phyloP scores from a whole-genome alignment of 2,329 filamentous ascomycete genomes.

The Arachnomyces sp. region DNA sequence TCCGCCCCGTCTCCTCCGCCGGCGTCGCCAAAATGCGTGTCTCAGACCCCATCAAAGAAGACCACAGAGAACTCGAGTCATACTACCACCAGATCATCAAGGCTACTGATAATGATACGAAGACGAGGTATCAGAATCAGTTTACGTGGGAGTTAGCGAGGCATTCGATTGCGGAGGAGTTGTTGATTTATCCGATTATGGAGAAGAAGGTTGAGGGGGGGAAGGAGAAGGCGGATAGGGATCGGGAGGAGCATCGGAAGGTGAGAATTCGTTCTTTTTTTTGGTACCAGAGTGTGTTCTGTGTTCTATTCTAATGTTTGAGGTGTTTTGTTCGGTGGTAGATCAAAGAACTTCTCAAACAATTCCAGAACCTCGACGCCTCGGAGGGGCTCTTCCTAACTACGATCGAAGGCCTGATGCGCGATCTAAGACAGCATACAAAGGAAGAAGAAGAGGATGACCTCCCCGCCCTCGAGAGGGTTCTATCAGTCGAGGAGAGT shows the following conservation, averaged over 20 bases:
- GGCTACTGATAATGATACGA: slow-evolving; percentile 34
- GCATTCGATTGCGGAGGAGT: slow-evolving; percentile 44
- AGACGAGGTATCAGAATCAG: slow-evolving; percentile 41
- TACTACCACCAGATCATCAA: slow-evolving; percentile 39
- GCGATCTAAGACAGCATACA: slow-evolving; percentile 37
- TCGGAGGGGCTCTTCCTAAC: slow-evolving; percentile 31
- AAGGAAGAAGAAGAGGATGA: slow-evolving; percentile 43
- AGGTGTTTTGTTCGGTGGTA: too few species aligned
- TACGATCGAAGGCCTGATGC: slow-evolving; percentile 36
- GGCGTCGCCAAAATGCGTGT: slow-evolving; percentile 19
- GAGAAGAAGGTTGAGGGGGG: slow-evolving; percentile 42
- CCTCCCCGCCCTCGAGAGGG: slow-evolving; percentile 39
- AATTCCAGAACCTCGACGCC: slow-evolving; percentile 39
- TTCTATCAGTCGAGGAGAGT: slow-evolving; percentile 25
- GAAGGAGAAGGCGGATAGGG: slow-evolving; percentile 34
- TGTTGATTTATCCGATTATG: slow-evolving; percentile 48
- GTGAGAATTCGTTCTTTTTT: slow-evolving; percentile 3
- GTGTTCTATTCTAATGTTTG: not conserved
- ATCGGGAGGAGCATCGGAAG: slow-evolving; percentile 12
- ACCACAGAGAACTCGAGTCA: slow-evolving; percentile 35
- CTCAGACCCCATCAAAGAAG: slow-evolving; percentile 33
- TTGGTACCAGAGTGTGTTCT: not conserved
- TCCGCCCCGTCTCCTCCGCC: too few species aligned
- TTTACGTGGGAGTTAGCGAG: slow-evolving; percentile 47
- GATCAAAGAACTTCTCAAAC: slow-evolving; percentile 43